Percentiles rank a stretch among this genome's conserved stretches.
These are phyloP conservation scores for Pythium aristosporum DNA, from an alignment of 352 stramenopile species.

Conservation along the genomic window DNA sequence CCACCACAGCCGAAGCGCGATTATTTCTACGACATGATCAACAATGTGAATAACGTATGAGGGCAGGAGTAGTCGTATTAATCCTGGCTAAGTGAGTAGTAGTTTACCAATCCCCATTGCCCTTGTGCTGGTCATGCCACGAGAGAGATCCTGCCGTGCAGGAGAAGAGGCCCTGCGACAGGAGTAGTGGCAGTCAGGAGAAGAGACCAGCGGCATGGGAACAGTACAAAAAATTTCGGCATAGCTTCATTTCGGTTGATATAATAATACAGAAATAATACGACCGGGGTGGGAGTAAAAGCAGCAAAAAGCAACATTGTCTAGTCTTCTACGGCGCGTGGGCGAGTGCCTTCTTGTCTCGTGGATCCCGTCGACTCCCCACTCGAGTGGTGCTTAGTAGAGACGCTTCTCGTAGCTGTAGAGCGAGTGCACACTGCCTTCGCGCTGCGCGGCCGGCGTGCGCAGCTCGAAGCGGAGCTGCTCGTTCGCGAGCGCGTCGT, in stretches of 20 bases:
- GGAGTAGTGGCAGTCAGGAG: too few species aligned
- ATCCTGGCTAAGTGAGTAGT: not conserved
- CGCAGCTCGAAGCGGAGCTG: constrained; percentile 96
- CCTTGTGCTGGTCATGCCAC: too few species aligned
- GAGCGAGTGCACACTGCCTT: constrained; percentile 98
- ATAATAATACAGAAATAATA: constrained; percentile 23
- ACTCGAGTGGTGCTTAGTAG: constrained; percentile 42
- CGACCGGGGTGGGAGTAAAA: not conserved
- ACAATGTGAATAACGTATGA: constrained; percentile 29
- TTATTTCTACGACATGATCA: constrained; percentile 32
- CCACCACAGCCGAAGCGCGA: constrained; percentile 13
- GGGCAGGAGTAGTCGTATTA: not conserved
- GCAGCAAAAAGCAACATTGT: constrained; percentile 26
- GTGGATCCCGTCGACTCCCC: too few species aligned
- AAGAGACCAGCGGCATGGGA: constrained; percentile 14
- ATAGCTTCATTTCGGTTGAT: constrained; percentile 22
- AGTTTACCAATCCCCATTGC: too few species aligned
- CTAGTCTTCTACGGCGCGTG: constrained; percentile 18
- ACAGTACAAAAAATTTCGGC: constrained; percentile 26
- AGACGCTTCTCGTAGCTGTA: constrained; percentile 97
- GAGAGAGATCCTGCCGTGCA: too few species aligned
- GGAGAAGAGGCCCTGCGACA: too few species aligned
- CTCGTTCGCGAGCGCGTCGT: constrained; percentile 75
- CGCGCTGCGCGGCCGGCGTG: constrained; percentile 97
- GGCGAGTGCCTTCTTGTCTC: not conserved